Conservation (phyloP, 345 rosid genomes). For the Eucalyptus camaldulensis region DNA sequence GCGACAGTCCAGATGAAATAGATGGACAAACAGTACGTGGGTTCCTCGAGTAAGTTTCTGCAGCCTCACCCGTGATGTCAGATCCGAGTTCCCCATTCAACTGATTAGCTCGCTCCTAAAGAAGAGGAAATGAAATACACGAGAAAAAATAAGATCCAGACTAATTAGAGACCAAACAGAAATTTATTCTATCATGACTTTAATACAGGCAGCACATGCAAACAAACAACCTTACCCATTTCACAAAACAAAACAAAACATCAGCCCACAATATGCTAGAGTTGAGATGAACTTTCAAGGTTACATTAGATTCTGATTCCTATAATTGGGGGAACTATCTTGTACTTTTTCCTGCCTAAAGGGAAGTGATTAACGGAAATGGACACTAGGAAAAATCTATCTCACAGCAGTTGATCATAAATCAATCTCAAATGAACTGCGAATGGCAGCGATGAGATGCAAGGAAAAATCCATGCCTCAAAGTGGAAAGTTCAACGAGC, state of each 20-base stretch:
- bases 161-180: not conserved
- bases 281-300: not conserved
- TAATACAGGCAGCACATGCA: not conserved
- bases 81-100: slow-evolving; percentile 7
- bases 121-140: not conserved
- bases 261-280: not conserved
- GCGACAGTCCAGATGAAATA: slow-evolving; percentile 20
- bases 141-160: not conserved
- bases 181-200: not conserved
- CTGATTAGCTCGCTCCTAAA: slow-evolving; percentile 11
- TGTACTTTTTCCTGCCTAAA: not conserved
- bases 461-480: not conserved
- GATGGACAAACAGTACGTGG: slow-evolving; percentile 16
- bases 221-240: not conserved
- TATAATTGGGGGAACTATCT: not conserved
- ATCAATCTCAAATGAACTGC: not conserved
- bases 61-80: slow-evolving; percentile 1
- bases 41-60: slow-evolving; percentile 20
- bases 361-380: not conserved
- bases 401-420: not conserved
- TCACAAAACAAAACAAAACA: not conserved
- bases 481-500: not conserved
- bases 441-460: not conserved
- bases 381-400: not conserved
- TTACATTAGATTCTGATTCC: not conserved